A percentile compares a stretch with the other conserved stretches of the same genome.
Conservation (phyloP, 495 filamentous ascomycete genomes). For the Penicillium macrosclerotiorum region DNA sequence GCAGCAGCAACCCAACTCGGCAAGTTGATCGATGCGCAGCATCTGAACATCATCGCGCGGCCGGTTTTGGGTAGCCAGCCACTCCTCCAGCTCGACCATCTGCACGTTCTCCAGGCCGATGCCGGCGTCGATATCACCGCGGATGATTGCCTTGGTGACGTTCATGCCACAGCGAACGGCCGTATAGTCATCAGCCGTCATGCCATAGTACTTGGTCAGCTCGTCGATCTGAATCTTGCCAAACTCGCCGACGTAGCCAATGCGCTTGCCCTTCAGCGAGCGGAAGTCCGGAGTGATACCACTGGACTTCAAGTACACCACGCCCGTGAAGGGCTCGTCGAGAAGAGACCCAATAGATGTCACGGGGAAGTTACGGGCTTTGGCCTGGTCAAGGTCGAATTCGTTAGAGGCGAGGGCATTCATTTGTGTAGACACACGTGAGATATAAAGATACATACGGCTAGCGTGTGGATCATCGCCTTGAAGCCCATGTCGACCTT, state of each 20-base stretch:
- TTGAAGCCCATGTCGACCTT: conserved; percentile 74
- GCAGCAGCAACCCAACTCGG: conserved; percentile 71
- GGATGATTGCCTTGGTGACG: conserved; percentile 62
- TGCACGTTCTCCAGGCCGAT: conserved; percentile 73
- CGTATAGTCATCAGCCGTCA: conserved; percentile 67
- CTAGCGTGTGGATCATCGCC: conserved; percentile 73
- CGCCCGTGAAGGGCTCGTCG: conserved; percentile 71
- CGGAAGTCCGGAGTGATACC: conserved; percentile 65
- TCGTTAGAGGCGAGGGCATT: not conserved
- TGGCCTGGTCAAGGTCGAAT: conserved; percentile 43
- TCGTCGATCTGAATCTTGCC: conserved; percentile 78
- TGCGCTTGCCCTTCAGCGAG: conserved; percentile 63
- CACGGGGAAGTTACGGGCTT: conserved; percentile 68
- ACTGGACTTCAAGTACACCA: conserved; percentile 66
- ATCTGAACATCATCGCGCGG: conserved; percentile 64
- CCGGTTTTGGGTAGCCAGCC: conserved; percentile 59
- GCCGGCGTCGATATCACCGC: conserved; percentile 63
- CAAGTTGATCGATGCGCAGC: conserved; percentile 71
- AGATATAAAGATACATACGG: conserved; percentile 37
- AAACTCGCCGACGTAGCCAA: conserved; percentile 72
- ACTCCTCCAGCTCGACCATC: conserved; percentile 71
- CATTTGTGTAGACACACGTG: not conserved
- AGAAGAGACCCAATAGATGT: conserved; percentile 65
- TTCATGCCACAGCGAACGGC: conserved; percentile 66
- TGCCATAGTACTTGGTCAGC: conserved; percentile 69